Conservation (phyloP, 108 stramenopile species). For the Nitzschia putrida region DNA sequence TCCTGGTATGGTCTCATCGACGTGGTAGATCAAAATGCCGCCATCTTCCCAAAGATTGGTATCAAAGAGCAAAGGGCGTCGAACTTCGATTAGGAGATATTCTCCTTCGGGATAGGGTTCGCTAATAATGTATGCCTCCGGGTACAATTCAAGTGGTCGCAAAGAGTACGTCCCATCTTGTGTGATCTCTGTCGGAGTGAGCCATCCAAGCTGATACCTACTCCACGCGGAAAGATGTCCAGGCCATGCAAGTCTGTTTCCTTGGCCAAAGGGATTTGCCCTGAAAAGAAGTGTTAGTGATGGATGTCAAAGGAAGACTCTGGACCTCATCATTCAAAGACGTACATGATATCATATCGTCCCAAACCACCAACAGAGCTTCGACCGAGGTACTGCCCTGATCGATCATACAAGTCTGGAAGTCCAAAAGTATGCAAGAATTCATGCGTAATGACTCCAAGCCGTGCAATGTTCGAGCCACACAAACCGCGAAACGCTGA, state of each 20-base stretch:
- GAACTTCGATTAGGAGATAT: conserved; percentile 62
- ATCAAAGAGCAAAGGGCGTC: conserved; percentile 55
- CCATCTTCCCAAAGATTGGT: conserved; percentile 38
- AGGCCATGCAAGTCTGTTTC: conserved; percentile 21
- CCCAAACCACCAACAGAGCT: conserved; percentile 37
- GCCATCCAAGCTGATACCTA: conserved; percentile 56
- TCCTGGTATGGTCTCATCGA: conserved; percentile 48
- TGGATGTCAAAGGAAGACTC: too few relatives aligned
- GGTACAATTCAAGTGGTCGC: conserved; percentile 5
- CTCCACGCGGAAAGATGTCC: conserved; percentile 56
- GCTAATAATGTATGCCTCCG: conserved; percentile 5
- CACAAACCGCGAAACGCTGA: conserved; percentile 39
- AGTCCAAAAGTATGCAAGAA: conserved; percentile 24
- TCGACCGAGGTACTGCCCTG: conserved; percentile 2
- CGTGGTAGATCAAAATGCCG: conserved; percentile 64
- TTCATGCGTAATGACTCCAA: conserved; percentile 41
- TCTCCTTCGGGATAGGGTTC: conserved; percentile 18
- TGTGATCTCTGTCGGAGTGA: conserved; percentile 41
- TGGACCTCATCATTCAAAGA: background rate
- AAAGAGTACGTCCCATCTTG: conserved; percentile 47
- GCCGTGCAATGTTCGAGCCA: conserved; percentile 6
- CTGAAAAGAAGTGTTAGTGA: background rate
- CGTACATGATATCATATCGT: conserved; percentile 32
- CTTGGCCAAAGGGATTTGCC: background rate
- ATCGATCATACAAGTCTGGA: conserved; percentile 45